Percentiles rank a stretch among this genome's conserved stretches.
These are phyloP conservation scores for Podila minutissima DNA, from an alignment of 192 early-diverging fungal species.

Conservation along the genomic window DNA sequence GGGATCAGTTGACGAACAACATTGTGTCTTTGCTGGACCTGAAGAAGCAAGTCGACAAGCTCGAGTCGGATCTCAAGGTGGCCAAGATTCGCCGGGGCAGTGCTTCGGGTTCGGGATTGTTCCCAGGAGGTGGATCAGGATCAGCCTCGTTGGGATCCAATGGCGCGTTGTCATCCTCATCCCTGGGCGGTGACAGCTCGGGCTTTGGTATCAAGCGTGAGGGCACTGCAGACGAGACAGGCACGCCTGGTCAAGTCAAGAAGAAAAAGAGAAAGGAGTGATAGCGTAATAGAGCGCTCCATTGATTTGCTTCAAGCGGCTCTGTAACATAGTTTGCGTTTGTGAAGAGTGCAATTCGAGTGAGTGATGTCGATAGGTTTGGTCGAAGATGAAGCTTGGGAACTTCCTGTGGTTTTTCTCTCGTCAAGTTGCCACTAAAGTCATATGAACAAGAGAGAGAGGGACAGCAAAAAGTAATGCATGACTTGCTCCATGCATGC, in stretches of 20 bases:
- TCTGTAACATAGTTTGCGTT: no score
- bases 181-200: neutral
- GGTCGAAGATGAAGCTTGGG: neutral
- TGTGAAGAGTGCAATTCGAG: no score
- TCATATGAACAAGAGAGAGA: no score
- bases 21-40: constrained; percentile 83
- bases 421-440: neutral
- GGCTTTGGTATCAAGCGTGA: constrained; percentile 41
- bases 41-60: constrained; percentile 84
- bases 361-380: neutral
- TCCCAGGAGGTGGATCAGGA: constrained; percentile 35
- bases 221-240: constrained; percentile 28
- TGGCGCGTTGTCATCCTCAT: neutral
- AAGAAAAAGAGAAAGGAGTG: constrained; percentile 49
- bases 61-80: constrained; percentile 77
- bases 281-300: neutral
- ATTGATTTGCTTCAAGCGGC: no score
- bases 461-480: no score
- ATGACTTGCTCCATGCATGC: no score
- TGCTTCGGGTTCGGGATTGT: constrained; percentile 46
- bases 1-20: constrained; percentile 78
- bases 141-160: neutral
- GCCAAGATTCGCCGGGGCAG: constrained; percentile 44
- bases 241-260: constrained; percentile 24
- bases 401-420: neutral